Evolutionary conservation across 768 basidiomycete species (phyloP).

Genomic region (Coprinellus micaceus): DNA sequence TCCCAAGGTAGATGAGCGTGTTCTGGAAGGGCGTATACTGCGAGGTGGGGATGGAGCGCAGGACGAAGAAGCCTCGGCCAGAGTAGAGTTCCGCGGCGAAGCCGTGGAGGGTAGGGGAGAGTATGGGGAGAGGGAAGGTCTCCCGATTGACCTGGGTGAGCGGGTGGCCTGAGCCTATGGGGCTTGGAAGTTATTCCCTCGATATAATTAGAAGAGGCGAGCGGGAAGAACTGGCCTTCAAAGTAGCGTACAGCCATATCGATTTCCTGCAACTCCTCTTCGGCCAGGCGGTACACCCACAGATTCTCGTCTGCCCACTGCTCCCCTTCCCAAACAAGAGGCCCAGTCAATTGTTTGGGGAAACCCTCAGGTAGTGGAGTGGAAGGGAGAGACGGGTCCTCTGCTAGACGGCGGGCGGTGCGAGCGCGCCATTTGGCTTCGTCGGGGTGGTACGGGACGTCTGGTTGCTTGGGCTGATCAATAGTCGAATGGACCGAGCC

Average conservation of each 20-base stretch:
- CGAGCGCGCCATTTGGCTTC: conserved; percentile 35
- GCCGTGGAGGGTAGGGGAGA: conserved; percentile 30
- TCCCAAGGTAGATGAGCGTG: conserved; percentile 43
- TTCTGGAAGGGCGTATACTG: conserved; percentile 37
- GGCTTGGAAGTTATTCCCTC: neutral
- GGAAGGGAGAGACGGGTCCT: conserved; percentile 28
- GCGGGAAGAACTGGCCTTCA: neutral
- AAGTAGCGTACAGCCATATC: conserved; percentile 26
- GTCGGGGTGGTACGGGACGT: conserved; percentile 38
- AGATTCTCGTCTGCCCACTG: conserved; percentile 38
- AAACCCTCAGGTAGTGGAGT: conserved; percentile 33
- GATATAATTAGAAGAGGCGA: neutral
- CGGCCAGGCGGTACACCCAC: conserved; percentile 35
- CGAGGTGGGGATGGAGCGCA: conserved; percentile 43
- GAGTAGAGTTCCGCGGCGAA: conserved; percentile 41
- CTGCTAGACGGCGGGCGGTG: conserved; percentile 31
- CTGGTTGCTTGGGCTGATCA: too few species aligned
- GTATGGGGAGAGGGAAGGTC: conserved; percentile 42
- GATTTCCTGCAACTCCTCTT: conserved; percentile 34
- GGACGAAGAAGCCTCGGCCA: conserved; percentile 47
- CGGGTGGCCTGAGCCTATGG: neutral
- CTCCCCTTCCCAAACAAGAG: conserved; percentile 43
- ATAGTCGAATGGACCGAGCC: too few species aligned
- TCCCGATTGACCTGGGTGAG: conserved; percentile 34
- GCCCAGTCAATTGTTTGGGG: conserved; percentile 30